Evolutionary conservation across 768 basidiomycete genomes (phyloP).

Genomic region (Suillus hirtellus): DNA sequence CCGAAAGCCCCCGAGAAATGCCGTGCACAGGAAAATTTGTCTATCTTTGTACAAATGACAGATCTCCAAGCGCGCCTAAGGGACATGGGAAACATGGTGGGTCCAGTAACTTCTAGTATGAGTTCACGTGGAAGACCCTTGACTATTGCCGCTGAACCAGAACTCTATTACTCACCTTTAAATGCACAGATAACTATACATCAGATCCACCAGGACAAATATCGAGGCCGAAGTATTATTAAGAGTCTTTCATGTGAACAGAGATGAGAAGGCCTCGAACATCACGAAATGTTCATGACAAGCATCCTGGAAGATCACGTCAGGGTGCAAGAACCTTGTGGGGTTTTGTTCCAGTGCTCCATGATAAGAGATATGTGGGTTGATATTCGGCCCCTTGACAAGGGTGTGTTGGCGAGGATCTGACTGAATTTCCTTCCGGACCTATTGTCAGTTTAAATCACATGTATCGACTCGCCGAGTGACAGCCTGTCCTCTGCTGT

Average conservation of each 20-base stretch:
- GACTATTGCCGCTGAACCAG: conserved; percentile 17
- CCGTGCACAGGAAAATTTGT: conserved; percentile 2
- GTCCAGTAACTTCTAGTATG: neutral
- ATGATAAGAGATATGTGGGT: conserved; percentile 5
- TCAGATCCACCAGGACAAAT: neutral
- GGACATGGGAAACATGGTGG: conserved; percentile 8
- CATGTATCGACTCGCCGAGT: conserved; percentile 11
- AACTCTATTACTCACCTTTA: conserved; percentile 21
- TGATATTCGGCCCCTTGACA: neutral
- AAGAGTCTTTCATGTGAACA: conserved; percentile 12
- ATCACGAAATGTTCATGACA: neutral
- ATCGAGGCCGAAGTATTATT: conserved; percentile 2
- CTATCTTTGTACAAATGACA: conserved; percentile 3
- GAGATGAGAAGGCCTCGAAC: conserved; percentile 2
- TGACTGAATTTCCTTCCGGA: neutral
- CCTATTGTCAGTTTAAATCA: conserved; percentile 11
- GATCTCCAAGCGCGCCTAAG: neutral
- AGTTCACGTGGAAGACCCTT: conserved; percentile 22
- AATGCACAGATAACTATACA: conserved; percentile 14
- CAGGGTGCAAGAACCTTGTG: neutral
- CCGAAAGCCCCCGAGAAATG: conserved; percentile 5
- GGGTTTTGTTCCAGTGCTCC: neutral
- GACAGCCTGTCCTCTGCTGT: conserved; percentile 5
- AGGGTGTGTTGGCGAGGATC: neutral
- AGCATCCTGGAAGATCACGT: neutral